These are phyloP conservation scores for Ustulina deusta DNA, from an alignment of 2,329 filamentous ascomycete species.

Conservation along the genomic window DNA sequence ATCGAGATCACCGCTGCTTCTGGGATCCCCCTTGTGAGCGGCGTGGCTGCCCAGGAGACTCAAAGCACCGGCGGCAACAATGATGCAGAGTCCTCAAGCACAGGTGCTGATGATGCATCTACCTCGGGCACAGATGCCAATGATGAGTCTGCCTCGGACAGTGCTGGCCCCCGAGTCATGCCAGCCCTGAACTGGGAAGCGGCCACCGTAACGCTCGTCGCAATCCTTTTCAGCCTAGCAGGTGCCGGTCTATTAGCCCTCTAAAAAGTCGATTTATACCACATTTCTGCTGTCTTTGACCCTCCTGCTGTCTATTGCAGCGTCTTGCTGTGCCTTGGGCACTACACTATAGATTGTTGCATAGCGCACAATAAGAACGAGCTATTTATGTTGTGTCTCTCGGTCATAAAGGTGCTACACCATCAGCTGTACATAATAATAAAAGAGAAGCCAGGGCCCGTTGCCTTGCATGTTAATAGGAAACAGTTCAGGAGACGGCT, in stretches of 20 bases:
- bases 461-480: neutral
- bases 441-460: neutral
- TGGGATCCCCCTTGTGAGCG: constrained; percentile 58
- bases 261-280: constrained; percentile 29
- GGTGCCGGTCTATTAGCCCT: constrained; percentile 46
- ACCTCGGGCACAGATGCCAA: neutral
- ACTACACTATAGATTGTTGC: neutral
- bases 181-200: constrained; percentile 44
- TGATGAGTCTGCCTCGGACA: constrained; percentile 36
- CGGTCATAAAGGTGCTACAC: neutral
- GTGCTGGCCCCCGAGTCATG: constrained; percentile 37
- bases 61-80: constrained; percentile 26
- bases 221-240: constrained; percentile 45
- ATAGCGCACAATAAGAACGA: neutral
- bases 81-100: neutral
- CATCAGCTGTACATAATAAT: neutral
- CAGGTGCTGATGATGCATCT: too few species aligned
- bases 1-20: constrained; percentile 59
- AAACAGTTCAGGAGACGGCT: neutral
- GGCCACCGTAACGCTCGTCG: constrained; percentile 38
- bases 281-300: neutral
- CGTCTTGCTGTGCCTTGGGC: neutral
- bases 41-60: constrained; percentile 55
- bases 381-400: neutral
- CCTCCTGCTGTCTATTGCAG: neutral